A percentile compares a stretch with the other conserved stretches of the same genome.
phyloP scores from a whole-genome alignment of 2,329 filamentous ascomycete genomes.

The Ascochyta clinopodiicola region DNA sequence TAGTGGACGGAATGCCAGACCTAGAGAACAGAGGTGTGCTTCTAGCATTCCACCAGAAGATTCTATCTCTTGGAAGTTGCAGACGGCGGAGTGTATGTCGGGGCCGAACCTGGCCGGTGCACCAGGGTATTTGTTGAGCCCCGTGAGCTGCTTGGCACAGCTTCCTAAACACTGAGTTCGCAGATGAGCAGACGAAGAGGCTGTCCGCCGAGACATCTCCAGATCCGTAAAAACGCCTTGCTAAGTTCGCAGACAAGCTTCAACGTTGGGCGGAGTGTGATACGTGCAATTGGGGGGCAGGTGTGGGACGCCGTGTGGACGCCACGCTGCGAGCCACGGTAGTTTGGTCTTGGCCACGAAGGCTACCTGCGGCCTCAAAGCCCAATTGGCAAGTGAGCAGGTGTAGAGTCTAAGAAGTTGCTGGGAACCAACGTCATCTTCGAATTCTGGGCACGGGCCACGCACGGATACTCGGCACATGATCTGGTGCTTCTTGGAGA shows the following conservation, averaged over 20 bases:
- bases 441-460: slow-evolving; percentile 13
- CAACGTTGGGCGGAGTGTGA: slow-evolving; percentile 27
- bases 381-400: slow-evolving; percentile 18
- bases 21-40: not conserved
- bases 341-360: slow-evolving; percentile 25
- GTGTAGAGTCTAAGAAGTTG: slow-evolving; percentile 18
- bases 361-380: slow-evolving; percentile 2
- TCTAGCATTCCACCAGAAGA: slow-evolving; percentile 11
- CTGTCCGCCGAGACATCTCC: slow-evolving; percentile 22
- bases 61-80: slow-evolving; percentile 7
- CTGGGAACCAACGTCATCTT: slow-evolving; percentile 24
- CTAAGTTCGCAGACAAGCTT: slow-evolving; percentile 29
- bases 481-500: not conserved
- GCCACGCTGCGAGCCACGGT: slow-evolving; percentile 16
- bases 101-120: slow-evolving; percentile 3
- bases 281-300: slow-evolving; percentile 17
- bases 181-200: slow-evolving; percentile 31
- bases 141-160: slow-evolving; percentile 32
- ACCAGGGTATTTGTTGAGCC: slow-evolving; percentile 27
- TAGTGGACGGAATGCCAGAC: not conserved
- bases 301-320: slow-evolving; percentile 11
- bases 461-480: slow-evolving; percentile 14
- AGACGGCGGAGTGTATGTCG: not conserved
- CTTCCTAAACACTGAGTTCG: slow-evolving; percentile 17
- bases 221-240: slow-evolving; percentile 27